Evolutionary conservation across 768 basidiomycete species (phyloP).

Genomic region (Collybiopsis luxurians): DNA sequence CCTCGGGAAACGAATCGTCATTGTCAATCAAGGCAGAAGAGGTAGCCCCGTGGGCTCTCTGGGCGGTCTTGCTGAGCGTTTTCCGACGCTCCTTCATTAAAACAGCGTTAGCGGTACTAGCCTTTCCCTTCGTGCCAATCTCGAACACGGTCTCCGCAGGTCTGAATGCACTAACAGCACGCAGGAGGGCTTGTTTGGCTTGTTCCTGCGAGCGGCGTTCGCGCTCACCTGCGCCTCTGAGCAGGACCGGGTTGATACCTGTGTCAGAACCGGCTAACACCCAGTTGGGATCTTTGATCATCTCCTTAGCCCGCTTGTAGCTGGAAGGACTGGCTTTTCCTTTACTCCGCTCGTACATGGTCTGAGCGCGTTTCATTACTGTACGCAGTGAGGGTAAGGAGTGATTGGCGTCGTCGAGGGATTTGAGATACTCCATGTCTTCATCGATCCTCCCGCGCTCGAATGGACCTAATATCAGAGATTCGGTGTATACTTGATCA

Average conservation of each 20-base stretch:
- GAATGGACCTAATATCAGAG: slow-evolving; percentile 79
- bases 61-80: slow-evolving; percentile 64
- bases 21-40: slow-evolving; percentile 27
- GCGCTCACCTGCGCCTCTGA: slow-evolving; percentile 33
- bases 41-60: slow-evolving; percentile 38
- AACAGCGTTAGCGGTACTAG: slow-evolving; percentile 54
- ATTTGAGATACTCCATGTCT: slow-evolving; percentile 76
- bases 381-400: slow-evolving; percentile 64
- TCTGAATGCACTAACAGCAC: slow-evolving; percentile 75
- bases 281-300: slow-evolving; percentile 73
- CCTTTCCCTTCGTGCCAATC: slow-evolving; percentile 60
- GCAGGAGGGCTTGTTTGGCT: slow-evolving; percentile 63
- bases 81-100: slow-evolving; percentile 90
- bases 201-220: slow-evolving; percentile 44
- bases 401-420: slow-evolving; percentile 62
- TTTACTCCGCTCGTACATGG: slow-evolving; percentile 92
- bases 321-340: slow-evolving; percentile 85
- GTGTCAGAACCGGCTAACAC: slow-evolving; percentile 62
- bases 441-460: slow-evolving; percentile 77
- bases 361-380: slow-evolving; percentile 86
- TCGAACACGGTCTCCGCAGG: slow-evolving; percentile 93
- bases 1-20: slow-evolving; percentile 31
- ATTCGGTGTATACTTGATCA: slow-evolving; percentile 66
- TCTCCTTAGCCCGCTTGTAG: slow-evolving; percentile 87
- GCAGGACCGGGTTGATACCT: slow-evolving; percentile 69